phyloP scores from a whole-genome alignment of 306 rosid genomes.

The Inga leiocalycina region DNA sequence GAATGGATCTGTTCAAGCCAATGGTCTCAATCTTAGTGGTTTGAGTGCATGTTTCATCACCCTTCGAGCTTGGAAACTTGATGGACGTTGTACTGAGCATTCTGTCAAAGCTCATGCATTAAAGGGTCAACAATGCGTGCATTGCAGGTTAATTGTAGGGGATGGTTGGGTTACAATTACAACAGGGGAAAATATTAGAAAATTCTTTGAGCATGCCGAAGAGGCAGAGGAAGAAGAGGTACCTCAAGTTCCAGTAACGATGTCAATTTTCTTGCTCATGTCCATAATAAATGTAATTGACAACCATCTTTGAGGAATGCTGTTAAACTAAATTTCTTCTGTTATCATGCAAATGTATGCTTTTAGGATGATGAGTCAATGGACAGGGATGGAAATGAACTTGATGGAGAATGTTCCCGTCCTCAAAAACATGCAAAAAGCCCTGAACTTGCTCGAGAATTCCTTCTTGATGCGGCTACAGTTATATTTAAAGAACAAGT shows the following conservation, averaged over 20 bases:
- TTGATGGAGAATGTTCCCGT: constrained; percentile 88
- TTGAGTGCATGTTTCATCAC: constrained; percentile 84
- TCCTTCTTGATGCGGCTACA: constrained; percentile 96
- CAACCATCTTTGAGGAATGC: constrained; percentile 19
- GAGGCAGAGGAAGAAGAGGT: constrained; percentile 99
- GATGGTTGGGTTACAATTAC: constrained; percentile 90
- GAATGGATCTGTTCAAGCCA: constrained; percentile 74
- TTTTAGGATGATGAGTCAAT: constrained; percentile 74
- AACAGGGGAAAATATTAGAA: constrained; percentile 86
- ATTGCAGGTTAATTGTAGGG: constrained; percentile 88
- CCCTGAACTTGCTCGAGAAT: constrained; percentile 99
- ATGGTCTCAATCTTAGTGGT: constrained; percentile 82
- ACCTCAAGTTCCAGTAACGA: constrained; percentile 32
- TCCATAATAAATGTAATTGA: neutral
- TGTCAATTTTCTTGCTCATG: constrained; percentile 34
- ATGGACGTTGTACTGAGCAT: constrained; percentile 90
- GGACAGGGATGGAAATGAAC: constrained; percentile 77
- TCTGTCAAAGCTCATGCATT: constrained; percentile 96
- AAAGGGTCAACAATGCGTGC: constrained; percentile 93
- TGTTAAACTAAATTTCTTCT: neutral
- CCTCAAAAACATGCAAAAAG: constrained; percentile 99
- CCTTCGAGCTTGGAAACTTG: constrained; percentile 92
- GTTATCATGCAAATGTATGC: constrained; percentile 7
- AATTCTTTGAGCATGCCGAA: constrained; percentile 98
- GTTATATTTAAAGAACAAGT: constrained; percentile 98